These are phyloP conservation scores for Cucumis sativus DNA, from an alignment of 306 rosid species.

Conservation along the genomic window Cucumber_9930_V3 NC_026660.2:25341001-25341500, in stretches of 20 bases:
- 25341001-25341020: neutral
- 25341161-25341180: neutral
- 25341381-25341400: neutral
- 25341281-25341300: neutral
- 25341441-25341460: neutral
- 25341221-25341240: too few species aligned
- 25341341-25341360: neutral
- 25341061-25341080: neutral
- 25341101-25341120: neutral
- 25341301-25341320: neutral
- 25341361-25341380: neutral
- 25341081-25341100: neutral
- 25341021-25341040: neutral
- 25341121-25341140: neutral
- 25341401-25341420: neutral
- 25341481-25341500: neutral
- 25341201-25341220: too few species aligned
- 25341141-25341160: too few species aligned
- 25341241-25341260: too few species aligned
- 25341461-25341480: neutral
- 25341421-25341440: too few species aligned
- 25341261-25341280: neutral
- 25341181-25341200: too few species aligned
- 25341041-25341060: constrained; percentile 2
- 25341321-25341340: neutral